Percentiles rank a stretch among this genome's conserved stretches.
phyloP scores from a whole-genome alignment of 2,329 filamentous ascomycete species.

The Aureobasidium vineae region DNA sequence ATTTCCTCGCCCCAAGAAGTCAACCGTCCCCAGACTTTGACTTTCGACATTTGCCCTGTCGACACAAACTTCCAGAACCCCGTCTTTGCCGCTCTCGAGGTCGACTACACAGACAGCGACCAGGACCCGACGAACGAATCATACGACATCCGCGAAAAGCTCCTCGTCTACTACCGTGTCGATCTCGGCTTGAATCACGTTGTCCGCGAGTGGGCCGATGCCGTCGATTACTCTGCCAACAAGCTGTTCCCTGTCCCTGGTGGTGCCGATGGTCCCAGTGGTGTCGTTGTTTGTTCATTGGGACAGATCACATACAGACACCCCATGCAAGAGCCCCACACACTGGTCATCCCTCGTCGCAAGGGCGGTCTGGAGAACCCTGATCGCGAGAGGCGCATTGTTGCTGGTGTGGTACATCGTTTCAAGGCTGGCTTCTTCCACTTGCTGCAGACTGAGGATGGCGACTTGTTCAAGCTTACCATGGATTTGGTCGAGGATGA shows the following conservation, averaged over 20 bases:
- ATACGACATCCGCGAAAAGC: slow-evolving; percentile 77
- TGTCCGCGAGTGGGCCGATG: slow-evolving; percentile 92
- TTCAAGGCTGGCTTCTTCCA: slow-evolving; percentile 96
- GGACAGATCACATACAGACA: slow-evolving; percentile 97
- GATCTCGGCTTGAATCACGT: slow-evolving; percentile 97
- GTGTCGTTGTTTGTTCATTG: slow-evolving; percentile 90
- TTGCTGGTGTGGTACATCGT: slow-evolving; percentile 95
- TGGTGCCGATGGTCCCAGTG: slow-evolving; percentile 88
- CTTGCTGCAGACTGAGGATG: slow-evolving; percentile 91
- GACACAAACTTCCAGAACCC: slow-evolving; percentile 98
- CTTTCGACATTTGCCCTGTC: slow-evolving; percentile 81
- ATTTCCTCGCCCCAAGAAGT: slow-evolving; percentile 97
- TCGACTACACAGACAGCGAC: slow-evolving; percentile 89
- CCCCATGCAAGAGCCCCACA: slow-evolving; percentile 86
- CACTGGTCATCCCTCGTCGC: slow-evolving; percentile 83
- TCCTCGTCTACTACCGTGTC: slow-evolving; percentile 94
- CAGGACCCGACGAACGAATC: slow-evolving; percentile 86
- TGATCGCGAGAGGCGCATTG: slow-evolving; percentile 80
- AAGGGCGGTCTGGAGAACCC: slow-evolving; percentile 89
- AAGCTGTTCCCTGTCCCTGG: slow-evolving; percentile 95
- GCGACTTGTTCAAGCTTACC: slow-evolving; percentile 96
- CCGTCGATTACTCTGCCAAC: slow-evolving; percentile 84
- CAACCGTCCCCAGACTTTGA: slow-evolving; percentile 86
- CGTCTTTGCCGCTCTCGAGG: slow-evolving; percentile 90
- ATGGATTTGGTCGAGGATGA: slow-evolving; percentile 86